phyloP scores from a whole-genome alignment of 2,329 filamentous ascomycete genomes.

The Penicillium sp. region DNA sequence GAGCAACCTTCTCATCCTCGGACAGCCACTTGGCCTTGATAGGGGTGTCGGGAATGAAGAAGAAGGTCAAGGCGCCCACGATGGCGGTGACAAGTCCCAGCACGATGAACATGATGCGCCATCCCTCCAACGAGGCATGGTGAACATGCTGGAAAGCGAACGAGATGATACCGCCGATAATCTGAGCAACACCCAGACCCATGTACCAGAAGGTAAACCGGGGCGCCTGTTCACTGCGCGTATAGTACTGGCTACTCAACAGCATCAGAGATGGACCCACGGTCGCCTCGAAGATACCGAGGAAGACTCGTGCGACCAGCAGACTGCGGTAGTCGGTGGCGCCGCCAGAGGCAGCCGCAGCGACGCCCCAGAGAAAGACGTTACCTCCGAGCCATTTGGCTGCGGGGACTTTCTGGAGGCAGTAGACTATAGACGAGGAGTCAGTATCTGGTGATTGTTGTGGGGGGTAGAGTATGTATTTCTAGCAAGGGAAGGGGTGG shows the following conservation, averaged over 20 bases:
- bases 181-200: conserved; percentile 61
- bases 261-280: conserved; percentile 63
- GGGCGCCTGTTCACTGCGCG: conserved; percentile 58
- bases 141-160: conserved; percentile 59
- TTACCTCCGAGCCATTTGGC: conserved; percentile 58
- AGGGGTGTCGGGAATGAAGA: conserved; percentile 55
- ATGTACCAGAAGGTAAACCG: conserved; percentile 65
- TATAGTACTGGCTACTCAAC: conserved; percentile 63
- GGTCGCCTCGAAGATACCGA: conserved; percentile 63
- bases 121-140: conserved; percentile 41
- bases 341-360: conserved; percentile 49
- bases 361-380: conserved; percentile 55
- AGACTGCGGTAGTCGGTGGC: conserved; percentile 57
- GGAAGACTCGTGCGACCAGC: conserved; percentile 58
- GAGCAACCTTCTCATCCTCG: conserved; percentile 42
- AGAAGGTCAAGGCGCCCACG: conserved; percentile 45
- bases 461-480: not conserved
- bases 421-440: conserved; percentile 20
- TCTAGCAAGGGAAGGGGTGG: not conserved
- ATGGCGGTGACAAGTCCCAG: conserved; percentile 51
- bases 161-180: conserved; percentile 39
- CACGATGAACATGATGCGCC: conserved; percentile 56
- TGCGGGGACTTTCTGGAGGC: conserved; percentile 26
- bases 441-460: not conserved
- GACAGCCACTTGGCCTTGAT: conserved; percentile 43